Evolutionary conservation across 1,284 basidiomycete genomes (phyloP).

Genomic region (Somion occarium): DNA sequence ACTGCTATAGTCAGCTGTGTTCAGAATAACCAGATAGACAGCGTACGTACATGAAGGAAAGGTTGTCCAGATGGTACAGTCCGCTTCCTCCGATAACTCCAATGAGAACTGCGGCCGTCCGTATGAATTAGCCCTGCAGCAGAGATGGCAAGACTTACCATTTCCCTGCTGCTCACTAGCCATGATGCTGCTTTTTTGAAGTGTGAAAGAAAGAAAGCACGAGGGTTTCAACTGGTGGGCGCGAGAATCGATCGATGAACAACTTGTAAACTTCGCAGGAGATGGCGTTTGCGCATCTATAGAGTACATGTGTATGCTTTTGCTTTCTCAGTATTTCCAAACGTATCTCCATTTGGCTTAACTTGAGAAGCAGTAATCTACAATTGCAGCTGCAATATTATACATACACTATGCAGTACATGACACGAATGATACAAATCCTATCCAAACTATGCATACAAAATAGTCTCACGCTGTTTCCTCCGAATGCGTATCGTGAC

Average conservation of each 20-base stretch:
- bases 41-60: constrained; percentile 66
- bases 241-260: neutral
- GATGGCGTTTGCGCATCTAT: too few relatives aligned
- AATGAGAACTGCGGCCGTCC: constrained; percentile 54
- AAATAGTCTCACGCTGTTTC: neutral
- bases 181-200: neutral
- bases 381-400: too few relatives aligned
- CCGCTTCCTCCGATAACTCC: constrained; percentile 85
- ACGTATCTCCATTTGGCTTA: too few relatives aligned
- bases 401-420: too few relatives aligned
- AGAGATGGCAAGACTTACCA: constrained; percentile 7
- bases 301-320: too few relatives aligned
- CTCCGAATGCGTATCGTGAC: constrained; percentile 5
- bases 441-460: too few relatives aligned
- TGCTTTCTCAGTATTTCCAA: too few relatives aligned
- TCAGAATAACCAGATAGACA: neutral
- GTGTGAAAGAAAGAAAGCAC: neutral
- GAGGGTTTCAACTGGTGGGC: neutral
- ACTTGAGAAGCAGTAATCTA: too few relatives aligned
- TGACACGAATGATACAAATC: too few relatives aligned
- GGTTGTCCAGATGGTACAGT: constrained; percentile 84
- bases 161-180: constrained; percentile 1
- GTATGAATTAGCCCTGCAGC: neutral
- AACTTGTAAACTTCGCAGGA: neutral
- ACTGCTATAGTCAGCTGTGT: constrained; percentile 30